Conservation (phyloP, 2,329 filamentous ascomycete species). For the Pseudogymnoascus sp. region DNA sequence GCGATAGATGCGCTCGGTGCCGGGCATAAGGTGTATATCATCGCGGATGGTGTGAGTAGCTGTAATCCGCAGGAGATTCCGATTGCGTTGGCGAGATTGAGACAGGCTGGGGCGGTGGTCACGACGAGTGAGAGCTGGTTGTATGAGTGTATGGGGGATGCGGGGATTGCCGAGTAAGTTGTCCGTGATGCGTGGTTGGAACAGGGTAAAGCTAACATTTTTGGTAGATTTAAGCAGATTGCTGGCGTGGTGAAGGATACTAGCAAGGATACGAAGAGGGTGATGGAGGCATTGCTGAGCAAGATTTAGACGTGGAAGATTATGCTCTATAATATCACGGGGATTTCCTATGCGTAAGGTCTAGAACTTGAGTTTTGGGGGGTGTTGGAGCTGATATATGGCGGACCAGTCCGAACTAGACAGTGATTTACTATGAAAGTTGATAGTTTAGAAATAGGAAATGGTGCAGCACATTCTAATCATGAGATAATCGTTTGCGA, state of each 20-base stretch:
- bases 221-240: constrained; percentile 56
- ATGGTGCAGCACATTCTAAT: background rate
- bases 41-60: constrained; percentile 84
- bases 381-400: background rate
- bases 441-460: background rate
- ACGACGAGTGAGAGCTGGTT: constrained; percentile 85
- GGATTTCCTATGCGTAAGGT: background rate
- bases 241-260: constrained; percentile 73
- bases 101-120: constrained; percentile 67
- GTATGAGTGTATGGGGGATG: constrained; percentile 85
- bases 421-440: background rate
- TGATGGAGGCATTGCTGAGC: constrained; percentile 57
- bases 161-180: constrained; percentile 49
- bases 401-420: background rate
- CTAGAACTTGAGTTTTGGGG: background rate
- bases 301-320: constrained; percentile 46
- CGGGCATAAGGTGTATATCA: constrained; percentile 75
- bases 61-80: constrained; percentile 75
- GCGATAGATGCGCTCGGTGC: constrained; percentile 67
- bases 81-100: constrained; percentile 68
- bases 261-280: constrained; percentile 59
- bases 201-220: constrained; percentile 10
- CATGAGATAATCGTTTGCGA: background rate
- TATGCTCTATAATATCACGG: background rate
- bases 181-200: background rate